Conservation (phyloP, 2,329 filamentous ascomycete species). For the Diplodia scrobiculata region DNA sequence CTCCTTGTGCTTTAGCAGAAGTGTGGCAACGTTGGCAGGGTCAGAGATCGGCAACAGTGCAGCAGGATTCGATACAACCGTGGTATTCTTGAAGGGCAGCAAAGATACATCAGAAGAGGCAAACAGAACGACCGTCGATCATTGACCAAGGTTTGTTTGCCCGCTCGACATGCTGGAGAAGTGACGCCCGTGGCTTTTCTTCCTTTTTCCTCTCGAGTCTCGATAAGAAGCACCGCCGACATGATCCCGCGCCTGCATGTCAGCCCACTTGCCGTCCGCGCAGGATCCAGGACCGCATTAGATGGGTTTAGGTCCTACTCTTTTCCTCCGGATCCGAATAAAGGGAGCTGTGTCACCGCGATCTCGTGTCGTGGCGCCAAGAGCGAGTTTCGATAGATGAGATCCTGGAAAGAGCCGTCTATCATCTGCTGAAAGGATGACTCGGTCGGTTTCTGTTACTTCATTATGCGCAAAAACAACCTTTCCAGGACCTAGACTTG, state of each 20-base stretch:
- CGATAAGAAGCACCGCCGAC: not conserved
- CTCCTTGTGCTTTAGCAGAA: conserved; percentile 25
- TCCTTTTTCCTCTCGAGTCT: not conserved
- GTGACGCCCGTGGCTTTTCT: conserved; percentile 1
- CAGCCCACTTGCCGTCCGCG: conserved; percentile 1
- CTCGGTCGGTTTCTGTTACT: not conserved
- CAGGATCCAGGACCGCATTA: not conserved
- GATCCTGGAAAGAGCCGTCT: conserved; percentile 2
- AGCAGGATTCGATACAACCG: conserved; percentile 8
- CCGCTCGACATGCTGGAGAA: not conserved
- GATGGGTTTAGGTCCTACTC: not conserved
- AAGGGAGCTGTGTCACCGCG: not conserved
- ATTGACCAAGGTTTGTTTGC: not conserved
- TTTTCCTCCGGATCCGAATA: not conserved
- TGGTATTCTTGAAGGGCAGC: conserved; percentile 1
- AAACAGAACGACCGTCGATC: not conserved
- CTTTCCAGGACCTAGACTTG: not conserved
- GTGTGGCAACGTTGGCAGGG: conserved; percentile 10
- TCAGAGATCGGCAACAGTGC: conserved; percentile 24
- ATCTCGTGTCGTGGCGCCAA: not conserved
- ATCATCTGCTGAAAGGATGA: too few species aligned
- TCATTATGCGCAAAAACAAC: conserved; percentile 11
- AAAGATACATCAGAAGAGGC: not conserved
- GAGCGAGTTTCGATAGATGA: not conserved
- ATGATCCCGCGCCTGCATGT: not conserved